Conservation (phyloP, 169 alveolate species). For the Plasmodium vivax region DNA sequence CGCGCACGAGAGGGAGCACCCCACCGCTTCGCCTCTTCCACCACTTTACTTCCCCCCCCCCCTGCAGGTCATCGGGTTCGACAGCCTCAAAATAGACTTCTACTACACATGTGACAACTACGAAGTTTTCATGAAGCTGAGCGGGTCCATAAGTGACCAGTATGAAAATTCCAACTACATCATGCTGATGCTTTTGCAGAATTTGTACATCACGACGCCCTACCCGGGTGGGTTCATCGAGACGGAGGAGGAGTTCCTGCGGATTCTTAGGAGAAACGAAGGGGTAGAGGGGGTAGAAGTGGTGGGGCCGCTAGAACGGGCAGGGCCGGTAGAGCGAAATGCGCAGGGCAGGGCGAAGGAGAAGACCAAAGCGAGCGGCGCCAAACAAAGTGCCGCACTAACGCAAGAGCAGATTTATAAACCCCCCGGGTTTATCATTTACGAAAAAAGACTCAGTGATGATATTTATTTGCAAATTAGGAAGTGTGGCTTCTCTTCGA, state of each 20-base stretch:
- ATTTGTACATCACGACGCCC: conserved; percentile 59
- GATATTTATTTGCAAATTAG: conserved; percentile 59
- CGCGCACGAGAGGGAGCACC: background rate
- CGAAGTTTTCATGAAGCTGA: conserved; percentile 66
- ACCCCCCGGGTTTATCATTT: conserved; percentile 70
- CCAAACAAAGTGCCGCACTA: background rate
- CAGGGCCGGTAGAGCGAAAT: no score
- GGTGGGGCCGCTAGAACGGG: no score
- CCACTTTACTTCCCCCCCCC: background rate
- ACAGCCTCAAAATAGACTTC: conserved; percentile 34
- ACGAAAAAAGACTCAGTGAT: conserved; percentile 55
- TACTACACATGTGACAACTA: conserved; percentile 61
- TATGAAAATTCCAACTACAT: conserved; percentile 66
- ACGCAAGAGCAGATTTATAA: conserved; percentile 1
- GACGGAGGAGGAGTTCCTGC: conserved; percentile 51
- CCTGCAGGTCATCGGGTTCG: conserved; percentile 52
- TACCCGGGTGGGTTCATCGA: conserved; percentile 73
- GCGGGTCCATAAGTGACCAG: conserved; percentile 51
- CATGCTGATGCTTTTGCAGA: conserved; percentile 64
- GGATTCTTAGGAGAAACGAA: conserved; percentile 34
- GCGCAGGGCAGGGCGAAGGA: background rate
- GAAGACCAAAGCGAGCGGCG: no score
- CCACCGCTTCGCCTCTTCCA: background rate
- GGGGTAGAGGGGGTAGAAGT: no score
- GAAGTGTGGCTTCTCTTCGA: conserved; percentile 62